Evolutionary conservation across 768 basidiomycete species (phyloP).

Genomic region (Boletus insuetus): DNA sequence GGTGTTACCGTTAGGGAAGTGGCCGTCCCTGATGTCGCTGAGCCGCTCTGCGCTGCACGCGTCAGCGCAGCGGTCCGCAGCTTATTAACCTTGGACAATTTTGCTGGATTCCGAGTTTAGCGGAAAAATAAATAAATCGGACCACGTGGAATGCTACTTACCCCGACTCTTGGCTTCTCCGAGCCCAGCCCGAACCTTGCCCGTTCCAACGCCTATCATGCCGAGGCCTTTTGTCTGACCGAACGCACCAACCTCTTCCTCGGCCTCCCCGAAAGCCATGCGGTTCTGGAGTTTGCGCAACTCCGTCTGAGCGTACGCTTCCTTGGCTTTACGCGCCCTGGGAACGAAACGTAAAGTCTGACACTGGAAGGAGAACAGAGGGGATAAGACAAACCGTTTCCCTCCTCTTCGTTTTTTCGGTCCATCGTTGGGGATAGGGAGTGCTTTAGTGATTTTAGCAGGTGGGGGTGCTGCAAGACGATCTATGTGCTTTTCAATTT

Average conservation of each 20-base stretch:
- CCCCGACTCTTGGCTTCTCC: constrained; percentile 92
- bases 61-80: constrained; percentile 83
- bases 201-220: constrained; percentile 88
- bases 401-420: constrained; percentile 95
- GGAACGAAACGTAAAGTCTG: not conserved
- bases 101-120: constrained; percentile 52
- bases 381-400: constrained; percentile 62
- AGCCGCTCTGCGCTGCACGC: constrained; percentile 59
- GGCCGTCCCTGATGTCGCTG: constrained; percentile 72
- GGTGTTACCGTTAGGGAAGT: constrained; percentile 94
- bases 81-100: constrained; percentile 93
- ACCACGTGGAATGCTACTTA: constrained; percentile 35
- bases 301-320: constrained; percentile 96
- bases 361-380: not conserved
- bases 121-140: not conserved
- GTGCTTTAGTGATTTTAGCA: constrained; percentile 86
- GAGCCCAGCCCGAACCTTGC: constrained; percentile 83
- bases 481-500: constrained; percentile 92
- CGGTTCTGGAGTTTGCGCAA: constrained; percentile 96
- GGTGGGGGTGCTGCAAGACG: constrained; percentile 92
- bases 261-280: constrained; percentile 92
- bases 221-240: constrained; percentile 98
- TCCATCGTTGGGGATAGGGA: constrained; percentile 93
- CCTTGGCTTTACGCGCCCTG: constrained; percentile 97
- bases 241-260: constrained; percentile 94